phyloP scores from a whole-genome alignment of 2,329 filamentous ascomycete species.

The Xylaria sp. region DNA sequence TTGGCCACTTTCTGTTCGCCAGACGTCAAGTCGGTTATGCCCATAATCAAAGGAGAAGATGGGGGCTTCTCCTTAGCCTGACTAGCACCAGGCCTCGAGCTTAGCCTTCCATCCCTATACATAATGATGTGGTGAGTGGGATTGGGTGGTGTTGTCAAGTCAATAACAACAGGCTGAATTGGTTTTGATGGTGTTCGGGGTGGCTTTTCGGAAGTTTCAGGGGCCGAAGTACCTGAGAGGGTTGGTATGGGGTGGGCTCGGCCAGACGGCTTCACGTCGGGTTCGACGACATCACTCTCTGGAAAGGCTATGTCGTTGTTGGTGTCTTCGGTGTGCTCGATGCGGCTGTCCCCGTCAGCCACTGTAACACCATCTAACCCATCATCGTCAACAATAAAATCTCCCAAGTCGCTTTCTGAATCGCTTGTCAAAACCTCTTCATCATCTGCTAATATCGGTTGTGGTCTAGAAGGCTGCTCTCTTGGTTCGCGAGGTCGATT shows the following conservation, averaged over 20 bases:
- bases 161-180: constrained; percentile 21
- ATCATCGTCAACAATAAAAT: constrained; percentile 56
- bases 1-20: constrained; percentile 36
- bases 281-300: neutral
- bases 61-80: neutral
- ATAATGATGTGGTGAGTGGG: neutral
- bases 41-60: constrained; percentile 29
- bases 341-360: neutral
- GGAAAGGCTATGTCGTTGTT: neutral
- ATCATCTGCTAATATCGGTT: constrained; percentile 41
- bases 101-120: constrained; percentile 14
- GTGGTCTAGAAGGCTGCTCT: constrained; percentile 24
- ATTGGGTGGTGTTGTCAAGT: constrained; percentile 33
- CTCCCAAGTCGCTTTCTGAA: constrained; percentile 52
- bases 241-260: neutral
- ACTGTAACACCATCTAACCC: constrained; percentile 19
- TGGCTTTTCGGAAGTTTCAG: neutral
- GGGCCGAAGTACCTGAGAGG: too few species aligned
- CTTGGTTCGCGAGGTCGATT: constrained; percentile 34
- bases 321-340: neutral
- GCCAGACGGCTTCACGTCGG: neutral
- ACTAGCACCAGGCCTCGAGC: neutral
- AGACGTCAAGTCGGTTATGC: constrained; percentile 32
- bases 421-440: constrained; percentile 59
- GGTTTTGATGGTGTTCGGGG: constrained; percentile 27